Conservation (phyloP, 1,284 basidiomycete species). For the Violaceomyces palustris region DNA sequence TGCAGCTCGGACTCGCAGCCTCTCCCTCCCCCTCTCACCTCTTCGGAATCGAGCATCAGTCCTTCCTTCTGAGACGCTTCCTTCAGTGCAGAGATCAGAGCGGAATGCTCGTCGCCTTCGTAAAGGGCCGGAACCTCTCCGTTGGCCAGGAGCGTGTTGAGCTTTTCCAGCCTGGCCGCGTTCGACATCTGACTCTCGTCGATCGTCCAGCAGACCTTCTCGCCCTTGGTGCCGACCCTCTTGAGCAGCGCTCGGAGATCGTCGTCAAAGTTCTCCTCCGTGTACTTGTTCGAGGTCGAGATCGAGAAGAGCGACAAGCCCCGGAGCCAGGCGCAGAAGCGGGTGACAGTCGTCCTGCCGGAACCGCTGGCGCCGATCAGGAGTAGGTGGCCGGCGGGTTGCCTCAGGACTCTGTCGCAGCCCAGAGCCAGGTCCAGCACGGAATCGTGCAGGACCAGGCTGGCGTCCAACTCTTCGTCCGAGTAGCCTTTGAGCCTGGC, state of each 20-base stretch:
- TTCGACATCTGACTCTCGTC: conserved; percentile 98
- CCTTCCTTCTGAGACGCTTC: conserved; percentile 97
- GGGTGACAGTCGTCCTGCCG: conserved; percentile 95
- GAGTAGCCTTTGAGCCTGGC: conserved; percentile 73
- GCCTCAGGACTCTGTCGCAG: conserved; percentile 98
- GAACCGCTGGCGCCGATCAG: conserved; percentile 96
- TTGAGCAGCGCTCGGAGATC: conserved; percentile 89
- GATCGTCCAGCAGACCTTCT: conserved; percentile 99
- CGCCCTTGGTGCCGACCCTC: conserved; percentile 91
- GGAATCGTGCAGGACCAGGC: conserved; percentile 97
- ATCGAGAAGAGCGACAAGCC: conserved; percentile 97
- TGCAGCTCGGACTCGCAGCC: conserved; percentile 68
- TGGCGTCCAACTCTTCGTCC: conserved; percentile 78
- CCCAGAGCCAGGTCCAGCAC: conserved; percentile 94
- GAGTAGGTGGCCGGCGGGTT: conserved; percentile 90
- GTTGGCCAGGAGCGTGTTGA: conserved; percentile 98
- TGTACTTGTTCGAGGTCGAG: conserved; percentile 98
- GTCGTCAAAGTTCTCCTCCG: conserved; percentile 95
- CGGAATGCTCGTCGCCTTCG: conserved; percentile 76
- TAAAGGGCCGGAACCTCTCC: conserved; percentile 99
- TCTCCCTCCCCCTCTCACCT: too few relatives aligned
- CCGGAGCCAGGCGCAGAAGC: conserved; percentile 99
- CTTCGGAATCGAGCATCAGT: conserved; percentile 93
- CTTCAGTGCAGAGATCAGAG: conserved; percentile 96
- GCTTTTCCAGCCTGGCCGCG: conserved; percentile 94